A percentile compares a stretch with the other conserved stretches of the same genome.
Evolutionary conservation across 78 protist genomes (phyloP).

Genomic region (Dictyostelium firmibasis): DNA sequence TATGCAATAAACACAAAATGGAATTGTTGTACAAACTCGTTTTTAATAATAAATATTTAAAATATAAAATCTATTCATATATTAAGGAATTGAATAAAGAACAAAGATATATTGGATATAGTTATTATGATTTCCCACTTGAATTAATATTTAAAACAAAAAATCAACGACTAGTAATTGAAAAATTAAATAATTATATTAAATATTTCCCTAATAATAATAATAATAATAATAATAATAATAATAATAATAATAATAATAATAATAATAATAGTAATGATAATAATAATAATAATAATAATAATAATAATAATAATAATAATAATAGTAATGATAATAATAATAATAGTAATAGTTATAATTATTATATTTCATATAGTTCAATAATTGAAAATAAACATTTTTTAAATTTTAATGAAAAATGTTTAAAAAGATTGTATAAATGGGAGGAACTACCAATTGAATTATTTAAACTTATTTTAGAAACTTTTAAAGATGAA

Average conservation of each 20-base stretch:
- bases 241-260: no score
- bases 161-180: neutral
- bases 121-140: neutral
- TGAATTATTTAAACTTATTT: no score
- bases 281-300: neutral
- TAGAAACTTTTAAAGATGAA: no score
- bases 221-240: neutral
- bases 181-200: neutral
- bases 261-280: no score
- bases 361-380: no score
- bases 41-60: neutral
- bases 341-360: neutral
- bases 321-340: neutral
- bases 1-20: neutral
- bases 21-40: neutral
- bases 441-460: no score
- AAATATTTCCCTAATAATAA: no score
- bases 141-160: neutral
- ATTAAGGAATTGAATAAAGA: neutral
- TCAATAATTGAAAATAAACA: no score
- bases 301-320: neutral
- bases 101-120: neutral
- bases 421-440: no score
- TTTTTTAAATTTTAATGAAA: no score
- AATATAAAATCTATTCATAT: neutral